Conservation (phyloP, 1,284 basidiomycete species). For the Trametes hirsuta region DNA sequence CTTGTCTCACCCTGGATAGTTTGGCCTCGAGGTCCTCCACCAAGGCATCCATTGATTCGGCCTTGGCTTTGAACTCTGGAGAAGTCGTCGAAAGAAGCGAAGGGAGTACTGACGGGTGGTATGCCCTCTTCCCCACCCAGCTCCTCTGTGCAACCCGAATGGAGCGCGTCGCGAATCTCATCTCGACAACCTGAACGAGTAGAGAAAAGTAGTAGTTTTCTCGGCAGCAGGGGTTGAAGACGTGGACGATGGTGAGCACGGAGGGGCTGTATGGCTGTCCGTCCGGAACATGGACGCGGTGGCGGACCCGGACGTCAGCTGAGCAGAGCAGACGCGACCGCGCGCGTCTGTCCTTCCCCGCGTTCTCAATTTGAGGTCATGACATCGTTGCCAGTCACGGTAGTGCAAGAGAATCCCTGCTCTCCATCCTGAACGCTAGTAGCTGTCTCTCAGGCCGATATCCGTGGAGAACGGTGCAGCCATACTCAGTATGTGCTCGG, state of each 20-base stretch:
- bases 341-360: constrained; percentile 6
- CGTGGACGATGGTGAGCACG: not conserved
- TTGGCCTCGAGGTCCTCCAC: constrained; percentile 66
- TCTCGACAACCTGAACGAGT: not conserved
- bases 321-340: constrained; percentile 17
- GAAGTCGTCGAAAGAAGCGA: constrained; percentile 68
- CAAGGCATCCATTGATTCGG: constrained; percentile 68
- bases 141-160: constrained; percentile 17
- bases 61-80: constrained; percentile 70
- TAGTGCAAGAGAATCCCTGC: too few relatives aligned
- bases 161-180: constrained; percentile 15
- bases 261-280: not conserved
- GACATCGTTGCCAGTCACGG: not conserved
- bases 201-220: not conserved
- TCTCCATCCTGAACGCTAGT: too few relatives aligned
- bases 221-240: not conserved
- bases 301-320: constrained; percentile 19
- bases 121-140: constrained; percentile 33
- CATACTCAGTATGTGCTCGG: too few relatives aligned
- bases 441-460: too few relatives aligned
- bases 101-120: constrained; percentile 76
- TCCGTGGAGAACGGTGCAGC: too few relatives aligned
- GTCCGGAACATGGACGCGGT: constrained; percentile 19
- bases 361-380: constrained; percentile 1
- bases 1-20: constrained; percentile 57